Evolutionary conservation across 176 grass and related monocot genomes (phyloP).

Genomic region (Carex pumila): DNA sequence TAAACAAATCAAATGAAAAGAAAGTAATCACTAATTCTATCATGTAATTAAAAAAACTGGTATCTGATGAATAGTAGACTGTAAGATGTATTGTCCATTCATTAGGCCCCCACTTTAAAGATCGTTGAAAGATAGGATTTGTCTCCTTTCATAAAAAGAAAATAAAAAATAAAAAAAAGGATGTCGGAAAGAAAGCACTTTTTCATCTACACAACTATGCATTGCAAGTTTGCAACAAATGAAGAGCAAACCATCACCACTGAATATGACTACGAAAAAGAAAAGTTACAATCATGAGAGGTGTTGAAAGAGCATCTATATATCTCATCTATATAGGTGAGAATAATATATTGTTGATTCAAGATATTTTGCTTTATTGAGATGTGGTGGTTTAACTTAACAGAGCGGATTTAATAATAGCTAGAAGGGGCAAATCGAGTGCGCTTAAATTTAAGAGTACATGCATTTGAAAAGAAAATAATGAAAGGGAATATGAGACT

Average conservation of each 20-base stretch:
- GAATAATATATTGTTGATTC: constrained; percentile 10
- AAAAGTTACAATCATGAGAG: constrained; percentile 5
- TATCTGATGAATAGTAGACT: background rate
- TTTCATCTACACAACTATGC: background rate
- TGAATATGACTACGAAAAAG: background rate
- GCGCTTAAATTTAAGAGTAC: background rate
- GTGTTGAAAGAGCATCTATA: constrained; percentile 3
- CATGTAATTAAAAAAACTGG: background rate
- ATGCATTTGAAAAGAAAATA: background rate
- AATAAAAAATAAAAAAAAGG: background rate
- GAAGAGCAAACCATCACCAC: background rate
- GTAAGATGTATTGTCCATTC: constrained; percentile 12
- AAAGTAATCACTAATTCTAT: constrained; percentile 10
- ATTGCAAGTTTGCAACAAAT: background rate
- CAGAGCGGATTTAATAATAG: background rate
- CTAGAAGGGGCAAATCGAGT: constrained; percentile 41
- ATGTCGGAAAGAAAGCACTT: background rate
- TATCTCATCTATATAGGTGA: constrained; percentile 10
- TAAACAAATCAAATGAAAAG: background rate
- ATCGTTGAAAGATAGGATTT: constrained; percentile 1
- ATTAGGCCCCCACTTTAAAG: background rate
- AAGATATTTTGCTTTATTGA: background rate
- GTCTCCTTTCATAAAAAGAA: background rate
- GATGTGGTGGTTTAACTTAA: background rate
- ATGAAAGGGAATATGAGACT: background rate